Evolutionary conservation across 2,329 filamentous ascomycete genomes (phyloP), one percentile per base, ranked within the genome.

Genomic region (Aureobasidium mangrovei): DNA sequence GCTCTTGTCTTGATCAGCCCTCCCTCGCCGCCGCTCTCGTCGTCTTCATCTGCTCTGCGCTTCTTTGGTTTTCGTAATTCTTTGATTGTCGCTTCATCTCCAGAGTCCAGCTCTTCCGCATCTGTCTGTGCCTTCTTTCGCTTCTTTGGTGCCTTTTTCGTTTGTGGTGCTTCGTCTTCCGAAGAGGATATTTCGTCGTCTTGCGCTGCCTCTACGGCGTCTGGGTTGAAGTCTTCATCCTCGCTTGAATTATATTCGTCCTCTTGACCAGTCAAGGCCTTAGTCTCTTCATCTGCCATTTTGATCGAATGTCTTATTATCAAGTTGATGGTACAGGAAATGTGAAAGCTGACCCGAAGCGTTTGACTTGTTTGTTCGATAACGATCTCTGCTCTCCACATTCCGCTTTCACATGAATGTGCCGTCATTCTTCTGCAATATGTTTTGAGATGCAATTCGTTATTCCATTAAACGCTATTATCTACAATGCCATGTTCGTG

Each of bases 41-140:
- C 61, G 29, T 61, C 54, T 27, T 65, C 62, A 10, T 56, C 57
- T n/a, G 68, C 70, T 61, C 69, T 70, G 39, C 65, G 65, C 59
- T 71, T 76, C 54, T 63, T 67, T 27, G 58, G 60, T 7, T 54
- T 45, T 55, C 70, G 72, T 12, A 70, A 72, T 57, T 74, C 77
- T 53, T 67, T 68, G 40, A 81, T 79, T n/a, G 75, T 80, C 6
- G 68, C 73, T 60, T 81, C 78, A 60, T 81, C 78, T 3, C 78
- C 78, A 7, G 78, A 80, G 56, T 79, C 75, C 3, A 80, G 64
- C 36, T 72, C 74, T 7, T 67, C 67, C n/a, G 65, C 61, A 3
- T 58, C 59, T 55, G 63, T 48, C 42, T 65, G 58, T 63, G 71
- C 60, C 60, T 65, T 65, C 56, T 72, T 74, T 33, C 65, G 68